Evolutionary conservation across 306 rosid species (phyloP).

Genomic region (Echinosophora koreensis): DNA sequence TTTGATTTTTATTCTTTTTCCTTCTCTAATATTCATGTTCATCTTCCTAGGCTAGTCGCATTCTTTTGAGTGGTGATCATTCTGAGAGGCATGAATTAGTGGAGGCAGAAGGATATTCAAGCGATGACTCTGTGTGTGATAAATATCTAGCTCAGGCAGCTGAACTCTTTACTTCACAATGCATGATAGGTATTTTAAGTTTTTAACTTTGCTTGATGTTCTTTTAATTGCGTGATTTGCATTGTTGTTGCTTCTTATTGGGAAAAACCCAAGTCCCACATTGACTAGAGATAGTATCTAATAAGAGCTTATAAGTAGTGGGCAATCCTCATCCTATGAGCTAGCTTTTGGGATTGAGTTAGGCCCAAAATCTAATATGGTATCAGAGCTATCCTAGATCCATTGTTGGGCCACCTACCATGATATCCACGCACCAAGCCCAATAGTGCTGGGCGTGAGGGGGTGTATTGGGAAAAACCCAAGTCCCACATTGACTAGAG

Average conservation of each 20-base stretch:
- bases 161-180: conserved; percentile 58
- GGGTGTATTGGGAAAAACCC: too few species aligned
- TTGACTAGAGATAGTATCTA: too few species aligned
- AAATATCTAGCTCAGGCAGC: conserved; percentile 74
- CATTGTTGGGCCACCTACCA: too few species aligned
- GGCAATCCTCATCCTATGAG: too few species aligned
- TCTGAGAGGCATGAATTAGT: conserved; percentile 75
- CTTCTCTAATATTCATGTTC: conserved; percentile 44
- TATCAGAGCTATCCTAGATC: too few species aligned
- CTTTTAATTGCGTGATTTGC: conserved; percentile 36
- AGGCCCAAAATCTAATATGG: too few species aligned
- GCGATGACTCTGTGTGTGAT: conserved; percentile 64
- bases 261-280: too few species aligned
- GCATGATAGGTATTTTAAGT: conserved; percentile 59
- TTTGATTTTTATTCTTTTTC: conserved; percentile 31
- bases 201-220: conserved; percentile 18
- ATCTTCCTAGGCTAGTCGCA: conserved; percentile 66
- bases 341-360: too few species aligned
- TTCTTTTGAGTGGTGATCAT: conserved; percentile 73
- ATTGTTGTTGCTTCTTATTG: conserved; percentile 31
- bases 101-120: conserved; percentile 70
- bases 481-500: too few species aligned
- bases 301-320: too few species aligned
- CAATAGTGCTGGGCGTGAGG: too few species aligned
- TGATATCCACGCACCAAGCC: too few species aligned